Evolutionary conservation across 2,329 filamentous ascomycete species (phyloP), one percentile per base, ranked within the genome.

Genomic region (Venturia nashicola): DNA sequence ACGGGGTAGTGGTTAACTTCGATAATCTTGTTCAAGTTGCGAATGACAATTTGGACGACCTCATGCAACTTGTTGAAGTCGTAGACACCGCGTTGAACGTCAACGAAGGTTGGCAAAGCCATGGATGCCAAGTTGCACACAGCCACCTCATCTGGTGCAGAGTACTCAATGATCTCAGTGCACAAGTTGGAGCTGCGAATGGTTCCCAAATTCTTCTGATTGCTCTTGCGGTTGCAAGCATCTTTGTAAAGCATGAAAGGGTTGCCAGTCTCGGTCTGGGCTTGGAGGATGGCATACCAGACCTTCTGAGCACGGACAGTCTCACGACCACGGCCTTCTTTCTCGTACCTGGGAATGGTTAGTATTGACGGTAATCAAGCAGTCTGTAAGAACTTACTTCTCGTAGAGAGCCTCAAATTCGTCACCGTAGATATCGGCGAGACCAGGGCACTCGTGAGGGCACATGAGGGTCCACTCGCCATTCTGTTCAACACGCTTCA

Each of bases 221-320:
- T 99, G 83, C 92, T 97, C 88, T 99, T 99, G 76, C 86, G 86
- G 85, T 99, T 99, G 86, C 89, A 93, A 72, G 87, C 84, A 78
- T 99, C 94, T 83, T 99, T 99, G 87, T 99, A 99, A 66, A 97
- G 87, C 91, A 99, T 99, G 80, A 96, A 99, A 60, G 94, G 94
- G 78, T 96, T 97, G 70, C 94, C 94, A 57, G 94, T 99, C 85
- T 99, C 94, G 42, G 93, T 97, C 81, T 99, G 94, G 61, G 94
- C 90, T 80, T 99, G 94, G 59, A 99, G 85, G 68, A 99, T 96
- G 69, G 93, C 91, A 75, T 97, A 97, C 94, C 94, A 99, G 65
- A 99, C 87, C 84, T 99, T 99, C 83, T 99, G 94, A 32, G 94
- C 94, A 78, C 96, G 94, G 73, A 99, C 81, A 23, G 90, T 97